Evolutionary conservation across 768 basidiomycete genomes (phyloP), one percentile per base, ranked within the genome.

Genomic region (Leccinum olivaceopallidum): DNA sequence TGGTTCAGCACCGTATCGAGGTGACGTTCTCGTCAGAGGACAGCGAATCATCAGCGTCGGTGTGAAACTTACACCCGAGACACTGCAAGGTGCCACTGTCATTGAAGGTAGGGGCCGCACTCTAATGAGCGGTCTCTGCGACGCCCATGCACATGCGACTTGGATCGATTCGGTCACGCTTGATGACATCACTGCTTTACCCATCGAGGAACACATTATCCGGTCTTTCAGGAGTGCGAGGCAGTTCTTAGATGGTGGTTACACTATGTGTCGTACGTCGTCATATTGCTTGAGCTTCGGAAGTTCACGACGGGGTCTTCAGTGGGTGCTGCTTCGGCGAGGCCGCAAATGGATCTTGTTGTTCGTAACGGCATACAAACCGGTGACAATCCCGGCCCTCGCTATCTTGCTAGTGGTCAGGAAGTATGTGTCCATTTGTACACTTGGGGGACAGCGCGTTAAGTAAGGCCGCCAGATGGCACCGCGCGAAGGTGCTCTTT

Each of bases 271-370:
- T 54, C 51, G 70, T 71, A 37, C 5, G 70, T 64, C n/a, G 2
- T 13, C 20, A 24, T 37, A 16, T 26, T 44, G 34, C 6, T 13
- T 24, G 4, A 2, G 9, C 16, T 32, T 51, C 2, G 9, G 18
- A 34, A 8, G 1, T 8, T 54, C 7, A 63, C 9, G 0, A 24
- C 39, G 6, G 34, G 18, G 18, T 51, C 42, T 13, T 37, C 39
- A 71, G 70, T 77, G 52, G 76, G 76, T 22, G 76, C 76, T 9
- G 76, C 76, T 14, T 64, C 77, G 3, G 76, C 77, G 7, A 75
- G 58, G 55, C 68, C 69, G 4, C 69, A 73, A 3, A 65, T 76
- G 50, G 76, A 77, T 55, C 49, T 73, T 32, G 75, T 68, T 20
- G 13, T 77, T 28, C 72, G 76, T 24, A 69, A 76, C 30, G 73